A percentile compares a stretch with the other conserved stretches of the same genome.
Conservation (phyloP, 805 yeast species). For the Candida berthetii region DNA sequence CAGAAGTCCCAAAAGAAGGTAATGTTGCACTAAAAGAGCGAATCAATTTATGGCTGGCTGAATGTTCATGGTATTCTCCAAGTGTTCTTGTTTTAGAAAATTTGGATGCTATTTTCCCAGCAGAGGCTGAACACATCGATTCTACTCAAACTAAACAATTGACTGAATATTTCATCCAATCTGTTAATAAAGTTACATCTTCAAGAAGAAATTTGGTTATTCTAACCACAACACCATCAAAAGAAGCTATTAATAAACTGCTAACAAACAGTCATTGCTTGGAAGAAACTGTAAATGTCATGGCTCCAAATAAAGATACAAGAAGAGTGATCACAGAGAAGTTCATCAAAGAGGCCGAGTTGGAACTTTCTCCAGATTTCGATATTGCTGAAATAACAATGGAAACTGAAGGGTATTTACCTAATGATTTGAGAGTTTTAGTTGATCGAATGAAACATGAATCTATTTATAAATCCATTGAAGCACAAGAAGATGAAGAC, state of each 20-base stretch:
- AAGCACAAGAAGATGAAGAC: slow-evolving; percentile 1
- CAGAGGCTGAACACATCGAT: slow-evolving; percentile 52
- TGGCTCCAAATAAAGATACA: slow-evolving; percentile 62
- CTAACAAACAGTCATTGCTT: slow-evolving; percentile 66
- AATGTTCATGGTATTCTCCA: slow-evolving; percentile 73
- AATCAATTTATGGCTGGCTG: slow-evolving; percentile 37
- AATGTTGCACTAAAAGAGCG: slow-evolving; percentile 38
- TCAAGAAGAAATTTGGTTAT: slow-evolving; percentile 42
- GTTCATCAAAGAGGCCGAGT: slow-evolving; percentile 14
- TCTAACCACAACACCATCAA: slow-evolving; percentile 57
- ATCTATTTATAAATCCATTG: slow-evolving; percentile 11
- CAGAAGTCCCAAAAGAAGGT: slow-evolving; percentile 49
- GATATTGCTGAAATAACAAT: slow-evolving; percentile 45
- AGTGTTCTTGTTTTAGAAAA: slow-evolving; percentile 73
- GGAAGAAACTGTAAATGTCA: slow-evolving; percentile 53
- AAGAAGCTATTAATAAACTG: slow-evolving; percentile 54
- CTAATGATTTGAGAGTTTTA: slow-evolving; percentile 70
- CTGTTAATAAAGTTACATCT: slow-evolving; percentile 32
- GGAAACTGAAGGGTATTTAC: slow-evolving; percentile 87
- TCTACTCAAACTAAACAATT: slow-evolving; percentile 57
- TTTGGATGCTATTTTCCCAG: slow-evolving; percentile 64
- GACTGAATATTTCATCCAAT: slow-evolving; percentile 50
- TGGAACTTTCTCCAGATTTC: slow-evolving; percentile 32
- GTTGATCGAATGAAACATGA: slow-evolving; percentile 66
- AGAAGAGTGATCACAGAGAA: slow-evolving; percentile 40